Evolutionary conservation across 306 rosid species (phyloP).

Genomic region (Chamaecrista fasciculata): DNA sequence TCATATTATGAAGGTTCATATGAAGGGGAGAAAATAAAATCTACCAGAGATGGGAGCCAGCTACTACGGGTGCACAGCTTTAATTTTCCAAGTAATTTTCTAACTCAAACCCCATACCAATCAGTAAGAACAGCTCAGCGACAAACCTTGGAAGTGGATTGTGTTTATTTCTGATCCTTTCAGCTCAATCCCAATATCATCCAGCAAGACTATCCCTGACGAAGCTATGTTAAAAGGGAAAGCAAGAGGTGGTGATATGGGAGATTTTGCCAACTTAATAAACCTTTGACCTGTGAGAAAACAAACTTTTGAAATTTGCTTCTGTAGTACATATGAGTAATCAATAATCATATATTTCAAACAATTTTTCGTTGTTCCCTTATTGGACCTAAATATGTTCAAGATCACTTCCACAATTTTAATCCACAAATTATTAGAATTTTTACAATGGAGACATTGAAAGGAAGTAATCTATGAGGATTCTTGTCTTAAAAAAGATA

Average conservation of each 20-base stretch:
- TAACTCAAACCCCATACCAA: slow-evolving; percentile 13
- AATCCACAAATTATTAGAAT: neutral
- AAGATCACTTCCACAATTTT: neutral
- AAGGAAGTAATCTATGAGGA: neutral
- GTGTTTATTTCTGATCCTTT: slow-evolving; percentile 63
- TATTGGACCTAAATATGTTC: neutral
- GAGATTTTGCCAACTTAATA: slow-evolving; percentile 85
- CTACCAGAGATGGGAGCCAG: neutral
- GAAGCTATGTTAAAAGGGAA: slow-evolving; percentile 71
- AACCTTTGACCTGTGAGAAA: slow-evolving; percentile 67
- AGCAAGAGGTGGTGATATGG: slow-evolving; percentile 77
- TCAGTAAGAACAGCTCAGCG: slow-evolving; percentile 22
- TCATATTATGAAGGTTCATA: neutral
- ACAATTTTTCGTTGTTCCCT: neutral
- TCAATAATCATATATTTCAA: slow-evolving; percentile 10
- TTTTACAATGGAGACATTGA: slow-evolving; percentile 10
- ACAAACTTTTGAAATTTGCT: slow-evolving; percentile 20
- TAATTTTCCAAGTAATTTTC: slow-evolving; percentile 1
- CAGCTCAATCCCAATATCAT: slow-evolving; percentile 62
- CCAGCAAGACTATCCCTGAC: slow-evolving; percentile 64
- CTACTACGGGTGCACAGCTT: slow-evolving; percentile 1
- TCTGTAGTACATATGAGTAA: neutral
- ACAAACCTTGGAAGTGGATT: slow-evolving; percentile 83
- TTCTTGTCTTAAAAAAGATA: slow-evolving; percentile 2
- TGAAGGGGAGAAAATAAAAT: neutral